Evolutionary conservation across 805 yeast species (phyloP), one percentile per base, ranked within the genome.

Genomic region (Middelhovenomyces tepae): DNA sequence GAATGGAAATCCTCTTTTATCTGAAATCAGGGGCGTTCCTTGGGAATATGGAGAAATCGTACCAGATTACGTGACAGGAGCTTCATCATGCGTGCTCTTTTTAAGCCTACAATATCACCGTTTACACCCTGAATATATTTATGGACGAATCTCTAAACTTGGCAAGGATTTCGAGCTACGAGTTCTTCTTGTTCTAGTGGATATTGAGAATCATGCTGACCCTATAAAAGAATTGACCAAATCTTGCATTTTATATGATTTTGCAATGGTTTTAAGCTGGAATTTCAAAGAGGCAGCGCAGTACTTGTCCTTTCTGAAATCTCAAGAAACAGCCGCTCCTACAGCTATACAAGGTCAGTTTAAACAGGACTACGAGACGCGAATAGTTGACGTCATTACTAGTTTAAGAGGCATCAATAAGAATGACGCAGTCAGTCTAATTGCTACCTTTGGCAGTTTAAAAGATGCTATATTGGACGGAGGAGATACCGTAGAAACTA

Each of bases 51-150:
- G 35, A 3, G 47, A 44, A 15, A 53, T 64, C 31, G 47, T 42
- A 22, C 53, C 66, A 4, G 68, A 62, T 37, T 62, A 49, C 31
- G 45, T 56, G 2, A 44, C 60, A 6, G 58, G 60, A 5, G 47
- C 46, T 14, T 42, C 47, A 3, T 45, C 52, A 20, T 57, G 64
- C 23, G 60, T 51, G 14, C 47, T 62, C 22, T 63, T 53, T 35
- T 46, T 62, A 34, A 51, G 52, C 21, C 37, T 57, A 32, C 37
- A 53, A 24, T 57, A 57, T 33, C 58, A 57, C 38, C 38, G 53
- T 9, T 42, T 63, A 18, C 62, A 56, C 28, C 67, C 67, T 3
- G 67, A 62, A 37, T 62, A 64, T 37, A 59, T 64, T 13, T 54
- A 50, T 46, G 42, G 44, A 13, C 53, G 68, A 10, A 54, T 63